Base-by-base conservation (phyloP, 2,329 filamentous ascomycete genomes). In the Tolypocladium inflatum region DNA sequence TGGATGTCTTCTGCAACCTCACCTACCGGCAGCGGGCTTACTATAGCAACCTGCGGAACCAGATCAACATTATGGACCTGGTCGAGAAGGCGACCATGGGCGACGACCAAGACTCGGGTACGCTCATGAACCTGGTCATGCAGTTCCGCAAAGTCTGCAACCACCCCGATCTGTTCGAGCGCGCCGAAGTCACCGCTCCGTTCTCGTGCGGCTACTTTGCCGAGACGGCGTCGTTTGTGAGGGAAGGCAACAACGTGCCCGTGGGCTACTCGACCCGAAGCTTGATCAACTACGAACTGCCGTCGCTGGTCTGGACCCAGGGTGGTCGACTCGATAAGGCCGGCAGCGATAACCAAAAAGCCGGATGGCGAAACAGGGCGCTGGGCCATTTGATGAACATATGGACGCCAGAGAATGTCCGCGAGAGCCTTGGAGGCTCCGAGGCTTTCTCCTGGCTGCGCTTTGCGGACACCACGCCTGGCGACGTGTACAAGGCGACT, bases 81-180 rank as follows among this genome's bases (percentile, higher is more conserved):
- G 95, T 99, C 57, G 94, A 99, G 73, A 97, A 97, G 80, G 91
- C 91, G 1, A 93, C 93, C 2, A 83, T 94, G 65, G 94, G 94
- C 41, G 92, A 97, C 66, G 94, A 97, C 55, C 87, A 93, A 66
- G 94, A 97, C 70, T 96, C 90, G 41, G 92, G 93, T 45, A 97
- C 93, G 1, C 76, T 99, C 67, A 97, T 99, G 94, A 99, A 99
- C 73, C 80, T 99, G 63, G 94, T 99, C 62, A 99, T 99, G 94
- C 94, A 99, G 75, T 99, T 99, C 83, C 86, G 94, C 66, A 99
- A 99, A 76, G 94, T 99, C 58, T 99, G 94, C 78, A 99, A 99
- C 69, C 94, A 99, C 70, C 94, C 94, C 0, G 94, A 99, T 74
- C 76, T 99, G 39, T 99, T 99, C 65, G 92, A 99, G 73, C 88